Percentiles rank a stretch among this genome's conserved stretches.
Conservation (phyloP, 2,329 filamentous ascomycete species). For the Colletotrichum chrysophilum region DNA sequence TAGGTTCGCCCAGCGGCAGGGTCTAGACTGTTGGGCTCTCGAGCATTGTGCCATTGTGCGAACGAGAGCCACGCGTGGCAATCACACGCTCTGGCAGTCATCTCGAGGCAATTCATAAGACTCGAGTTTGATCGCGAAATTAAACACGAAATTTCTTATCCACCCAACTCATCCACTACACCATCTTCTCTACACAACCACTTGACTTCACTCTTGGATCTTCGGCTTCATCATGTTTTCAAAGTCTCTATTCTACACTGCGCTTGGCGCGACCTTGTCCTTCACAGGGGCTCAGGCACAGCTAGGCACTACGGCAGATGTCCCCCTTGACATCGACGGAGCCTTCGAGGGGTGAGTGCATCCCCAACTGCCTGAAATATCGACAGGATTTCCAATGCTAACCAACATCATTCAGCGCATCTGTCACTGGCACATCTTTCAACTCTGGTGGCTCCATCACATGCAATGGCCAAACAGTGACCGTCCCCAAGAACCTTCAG, state of each 20-base stretch:
- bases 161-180: not conserved
- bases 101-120: not conserved
- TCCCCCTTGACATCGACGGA: slow-evolving; percentile 14
- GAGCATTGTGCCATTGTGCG: not conserved
- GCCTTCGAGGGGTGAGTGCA: slow-evolving; percentile 12
- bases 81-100: not conserved
- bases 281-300: not conserved
- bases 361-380: rapidly evolving
- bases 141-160: not conserved
- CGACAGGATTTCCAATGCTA: not conserved
- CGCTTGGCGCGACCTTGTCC: not conserved
- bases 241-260: not conserved
- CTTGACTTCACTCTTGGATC: not conserved
- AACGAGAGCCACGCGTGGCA: not conserved
- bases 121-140: not conserved
- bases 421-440: not conserved
- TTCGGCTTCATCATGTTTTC: not conserved
- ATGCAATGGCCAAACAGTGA: slow-evolving; percentile 20
- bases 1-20: not conserved
- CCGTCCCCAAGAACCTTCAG: slow-evolving; percentile 25
- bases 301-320: not conserved
- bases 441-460: slow-evolving; percentile 23
- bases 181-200: not conserved
- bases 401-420: slow-evolving; percentile 9
- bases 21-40: not conserved